Conservation (phyloP, 164 flowering plant genomes). For the Nelumbo lutea region DNA sequence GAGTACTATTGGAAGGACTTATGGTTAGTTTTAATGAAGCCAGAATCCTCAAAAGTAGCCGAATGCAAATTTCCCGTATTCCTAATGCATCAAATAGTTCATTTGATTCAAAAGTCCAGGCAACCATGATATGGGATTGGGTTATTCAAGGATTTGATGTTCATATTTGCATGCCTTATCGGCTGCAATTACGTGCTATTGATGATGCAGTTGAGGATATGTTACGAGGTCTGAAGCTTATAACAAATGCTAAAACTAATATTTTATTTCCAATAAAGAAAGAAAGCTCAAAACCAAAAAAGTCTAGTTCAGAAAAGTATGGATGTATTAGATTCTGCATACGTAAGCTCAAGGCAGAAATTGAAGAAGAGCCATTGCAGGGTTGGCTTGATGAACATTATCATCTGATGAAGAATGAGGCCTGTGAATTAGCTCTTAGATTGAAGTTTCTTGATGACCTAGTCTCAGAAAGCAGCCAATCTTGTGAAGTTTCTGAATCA, state of each 20-base stretch:
- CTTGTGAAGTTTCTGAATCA: conserved; percentile 41
- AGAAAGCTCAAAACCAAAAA: conserved; percentile 59
- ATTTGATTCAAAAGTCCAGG: conserved; percentile 38
- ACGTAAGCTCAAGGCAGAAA: conserved; percentile 76
- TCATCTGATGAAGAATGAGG: conserved; percentile 78
- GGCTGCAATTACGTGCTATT: conserved; percentile 92
- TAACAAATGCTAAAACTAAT: conserved; percentile 58
- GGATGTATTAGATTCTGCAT: conserved; percentile 74
- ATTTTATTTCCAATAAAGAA: conserved; percentile 57
- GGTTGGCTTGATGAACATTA: conserved; percentile 99
- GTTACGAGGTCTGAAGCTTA: conserved; percentile 80
- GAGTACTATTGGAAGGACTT: conserved; percentile 94
- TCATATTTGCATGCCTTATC: conserved; percentile 91
- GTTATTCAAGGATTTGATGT: conserved; percentile 92
- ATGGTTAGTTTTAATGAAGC: conserved; percentile 66
- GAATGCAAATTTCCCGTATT: conserved; percentile 95
- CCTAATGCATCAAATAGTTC: conserved; percentile 51
- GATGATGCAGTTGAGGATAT: conserved; percentile 97
- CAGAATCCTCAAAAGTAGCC: conserved; percentile 73
- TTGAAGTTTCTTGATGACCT: conserved; percentile 75
- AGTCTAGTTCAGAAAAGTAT: conserved; percentile 51
- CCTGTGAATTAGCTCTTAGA: conserved; percentile 85
- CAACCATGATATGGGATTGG: conserved; percentile 80
- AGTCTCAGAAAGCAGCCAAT: conserved; percentile 31
- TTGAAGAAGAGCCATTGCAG: conserved; percentile 97